Base-by-base conservation (phyloP, 345 rosid species). In the Sisymbrium irio region DNA sequence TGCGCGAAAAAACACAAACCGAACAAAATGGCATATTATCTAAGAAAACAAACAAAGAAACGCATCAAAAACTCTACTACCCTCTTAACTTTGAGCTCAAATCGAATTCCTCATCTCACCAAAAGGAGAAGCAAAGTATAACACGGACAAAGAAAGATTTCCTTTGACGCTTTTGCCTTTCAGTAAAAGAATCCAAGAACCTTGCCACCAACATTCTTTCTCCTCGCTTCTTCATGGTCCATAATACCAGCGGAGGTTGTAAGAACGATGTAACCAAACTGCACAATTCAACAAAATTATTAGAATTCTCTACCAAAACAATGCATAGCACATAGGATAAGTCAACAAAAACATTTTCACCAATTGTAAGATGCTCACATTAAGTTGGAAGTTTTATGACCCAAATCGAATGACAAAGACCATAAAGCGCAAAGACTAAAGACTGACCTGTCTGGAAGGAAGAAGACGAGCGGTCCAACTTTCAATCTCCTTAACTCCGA, bases 201-300 rank as follows among this genome's bases (percentile, higher is more conserved):
- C 77, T 89, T 89, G 17, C 92, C 96, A 42, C 96, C 96, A 35
- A 86, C 96, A 59, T 89, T 89, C 90, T 89, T 89, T 69, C 96
- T 87, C 73, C 96, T 89, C 0, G 96, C 96, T 76, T 89, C 96
- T 75, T 89, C 96, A 14, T 89, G 96, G 76, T 89, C 96, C 96
- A 89, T 89, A 71, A 89, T 87, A 28, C 96, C 96, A 1, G 92
- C 90, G 0, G 96, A 89, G 63, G 96, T 89, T 10, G 96, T 89
- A 67, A 89, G 77, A 73, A 89, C 92, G 20, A 89, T 89, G 62
- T 84, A 89, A 4, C 96, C 96, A 66, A 89, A 89, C 92, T 89
- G 78, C 54, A 64, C 3, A 44, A 65, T 62, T 35, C 59, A 60
- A 42, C 17, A 11, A 9, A 42, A 3, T 4, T 18, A 42, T 9